Evolutionary conservation across 371 early-diverging fungal genomes (phyloP), one percentile per base, ranked within the genome.

Genomic region (Dichotomocladium elegans): DNA sequence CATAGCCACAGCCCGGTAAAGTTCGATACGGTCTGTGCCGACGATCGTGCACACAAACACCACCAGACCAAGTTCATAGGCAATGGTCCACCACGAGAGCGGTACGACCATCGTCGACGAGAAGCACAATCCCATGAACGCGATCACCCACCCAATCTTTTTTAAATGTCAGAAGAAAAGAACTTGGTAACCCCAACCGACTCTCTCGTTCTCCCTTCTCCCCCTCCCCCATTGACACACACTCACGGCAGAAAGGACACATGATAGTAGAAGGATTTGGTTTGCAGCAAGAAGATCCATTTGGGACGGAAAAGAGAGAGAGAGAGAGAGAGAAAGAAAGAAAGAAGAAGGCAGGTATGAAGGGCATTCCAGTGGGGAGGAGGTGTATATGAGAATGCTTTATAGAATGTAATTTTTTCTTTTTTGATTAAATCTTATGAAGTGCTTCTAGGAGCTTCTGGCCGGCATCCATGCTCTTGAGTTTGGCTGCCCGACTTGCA

Each of bases 61-160:
- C 8, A 74, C 41, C 1, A 68, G 29, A 7, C 53, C 41, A 7
- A 68, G 51, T 12, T 74, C 58, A 41, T 55, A 70, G 1, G 55
- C 47, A 15, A 60, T 51, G 33, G 64, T 53, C 64, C 71, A 74
- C 75, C 75, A 74, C 15, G 71, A 71, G 15, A 63, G 26, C 1
- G 57, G 24, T 15, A 48, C 47, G 37, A 53, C 54, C 33, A 41
- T 45, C 19, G 48, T 12, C 22, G 41, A 56, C 4, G 71, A 57
- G n/a, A 58, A 52, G 51, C 71, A 71, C 29, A 74, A 55, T 27
- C 71, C 68, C 24, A 57, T 47, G 58, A 74, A 71, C n/a, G 65
- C 49, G 34, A 68, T 41, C 3, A 66, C 27, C 75, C 75, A 74
- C 9, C 71, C 75, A 46, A 64, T 56, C 73, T 72, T 44, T 43